These are phyloP conservation scores for Lathyrus tuberosus DNA, from an alignment of 306 rosid species.

Conservation along the genomic window DNA sequence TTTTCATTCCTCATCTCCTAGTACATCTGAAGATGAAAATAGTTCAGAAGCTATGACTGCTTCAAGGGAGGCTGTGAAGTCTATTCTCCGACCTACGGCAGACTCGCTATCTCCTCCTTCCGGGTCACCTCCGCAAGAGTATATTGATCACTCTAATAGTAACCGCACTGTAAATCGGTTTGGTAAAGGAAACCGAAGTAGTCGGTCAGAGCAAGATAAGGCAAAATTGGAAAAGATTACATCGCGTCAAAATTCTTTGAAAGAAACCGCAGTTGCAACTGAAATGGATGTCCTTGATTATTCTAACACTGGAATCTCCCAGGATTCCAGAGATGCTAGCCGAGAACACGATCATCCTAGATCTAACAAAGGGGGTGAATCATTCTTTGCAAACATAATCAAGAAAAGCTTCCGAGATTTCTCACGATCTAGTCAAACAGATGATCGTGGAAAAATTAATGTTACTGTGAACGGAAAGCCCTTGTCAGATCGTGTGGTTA, in stretches of 20 bases:
- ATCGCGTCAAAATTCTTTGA: constrained; percentile 78
- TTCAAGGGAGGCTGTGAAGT: constrained; percentile 51
- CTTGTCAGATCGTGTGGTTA: constrained; percentile 63
- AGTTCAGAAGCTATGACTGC: constrained; percentile 58
- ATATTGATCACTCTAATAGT: constrained; percentile 69
- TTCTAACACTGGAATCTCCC: constrained; percentile 66
- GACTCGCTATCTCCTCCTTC: constrained; percentile 70
- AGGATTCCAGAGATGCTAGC: constrained; percentile 73
- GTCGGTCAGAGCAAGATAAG: constrained; percentile 93
- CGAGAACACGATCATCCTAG: constrained; percentile 64
- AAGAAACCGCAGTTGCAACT: constrained; percentile 77
- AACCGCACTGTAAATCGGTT: constrained; percentile 58
- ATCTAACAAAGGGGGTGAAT: constrained; percentile 76
- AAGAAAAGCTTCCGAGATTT: constrained; percentile 88
- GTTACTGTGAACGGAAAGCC: constrained; percentile 81
- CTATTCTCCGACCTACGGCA: constrained; percentile 51
- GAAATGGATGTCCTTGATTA: constrained; percentile 96
- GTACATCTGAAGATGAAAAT: constrained; percentile 77
- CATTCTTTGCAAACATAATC: constrained; percentile 79
- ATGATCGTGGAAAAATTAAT: constrained; percentile 56
- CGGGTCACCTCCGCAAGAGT: constrained; percentile 82
- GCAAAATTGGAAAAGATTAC: constrained; percentile 63
- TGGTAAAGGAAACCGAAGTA: constrained; percentile 82
- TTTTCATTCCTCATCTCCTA: constrained; percentile 75
- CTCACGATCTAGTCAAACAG: constrained; percentile 67